phyloP scores from a whole-genome alignment of 768 basidiomycete genomes.

The Auricularia auricula-judae region DNA sequence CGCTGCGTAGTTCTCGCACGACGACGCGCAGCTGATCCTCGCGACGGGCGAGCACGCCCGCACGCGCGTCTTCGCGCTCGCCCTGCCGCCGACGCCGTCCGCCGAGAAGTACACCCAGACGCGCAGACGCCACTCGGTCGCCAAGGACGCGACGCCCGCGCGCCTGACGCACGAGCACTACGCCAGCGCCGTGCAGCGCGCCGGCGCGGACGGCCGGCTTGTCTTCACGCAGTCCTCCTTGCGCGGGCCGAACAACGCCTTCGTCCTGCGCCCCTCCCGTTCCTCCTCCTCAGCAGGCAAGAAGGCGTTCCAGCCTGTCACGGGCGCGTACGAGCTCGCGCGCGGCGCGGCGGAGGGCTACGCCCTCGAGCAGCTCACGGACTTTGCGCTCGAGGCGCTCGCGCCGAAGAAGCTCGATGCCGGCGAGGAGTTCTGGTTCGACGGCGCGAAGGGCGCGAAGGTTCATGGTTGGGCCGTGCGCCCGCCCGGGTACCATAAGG shows the following conservation, averaged over 20 bases:
- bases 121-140: not conserved
- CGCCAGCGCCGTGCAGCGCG: constrained; percentile 45
- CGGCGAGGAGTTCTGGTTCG: constrained; percentile 84
- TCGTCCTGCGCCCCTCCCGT: constrained; percentile 51
- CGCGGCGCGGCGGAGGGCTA: constrained; percentile 40
- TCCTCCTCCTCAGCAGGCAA: no score
- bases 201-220: constrained; percentile 48
- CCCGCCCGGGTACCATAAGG: constrained; percentile 63
- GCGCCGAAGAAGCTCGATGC: constrained; percentile 43
- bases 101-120: constrained; percentile 34
- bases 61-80: constrained; percentile 61
- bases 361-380: constrained; percentile 44
- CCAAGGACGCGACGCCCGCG: constrained; percentile 27
- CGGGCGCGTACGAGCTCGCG: constrained; percentile 47
- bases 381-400: constrained; percentile 47
- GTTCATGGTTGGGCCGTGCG: constrained; percentile 83
- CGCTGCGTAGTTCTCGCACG: constrained; percentile 53
- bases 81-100: constrained; percentile 36
- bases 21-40: constrained; percentile 57
- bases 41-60: constrained; percentile 71
- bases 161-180: constrained; percentile 48
- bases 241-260: constrained; percentile 71
- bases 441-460: constrained; percentile 59
- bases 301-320: constrained; percentile 38
- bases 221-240: constrained; percentile 67